Percentiles rank a stretch among this genome's conserved stretches.
phyloP scores from a whole-genome alignment of 2,329 filamentous ascomycete species.

The Colletotrichum sp. region DNA sequence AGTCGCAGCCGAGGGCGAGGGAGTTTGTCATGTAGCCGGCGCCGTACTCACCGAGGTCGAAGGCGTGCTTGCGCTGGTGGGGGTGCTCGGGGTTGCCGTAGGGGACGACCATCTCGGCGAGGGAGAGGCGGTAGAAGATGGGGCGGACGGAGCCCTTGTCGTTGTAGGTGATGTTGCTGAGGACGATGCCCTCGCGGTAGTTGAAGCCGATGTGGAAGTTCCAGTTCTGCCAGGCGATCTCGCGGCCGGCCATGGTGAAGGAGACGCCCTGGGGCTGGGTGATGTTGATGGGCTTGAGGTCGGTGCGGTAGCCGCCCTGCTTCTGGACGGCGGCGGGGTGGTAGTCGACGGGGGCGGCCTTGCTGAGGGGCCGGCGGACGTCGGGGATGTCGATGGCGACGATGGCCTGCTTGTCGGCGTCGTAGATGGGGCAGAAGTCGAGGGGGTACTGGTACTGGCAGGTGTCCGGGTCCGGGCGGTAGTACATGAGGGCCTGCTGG shows the following conservation, averaged over 20 bases:
- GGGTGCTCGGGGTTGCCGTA: constrained; percentile 83
- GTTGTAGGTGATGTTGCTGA: constrained; percentile 89
- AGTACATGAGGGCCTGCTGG: constrained; percentile 96
- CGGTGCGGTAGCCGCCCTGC: constrained; percentile 75
- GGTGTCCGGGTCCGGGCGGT: constrained; percentile 82
- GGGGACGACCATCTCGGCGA: constrained; percentile 93
- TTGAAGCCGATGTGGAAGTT: constrained; percentile 94
- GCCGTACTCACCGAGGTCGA: constrained; percentile 81
- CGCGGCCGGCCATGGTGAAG: constrained; percentile 76
- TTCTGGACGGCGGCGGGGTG: constrained; percentile 74
- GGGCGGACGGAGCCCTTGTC: constrained; percentile 80
- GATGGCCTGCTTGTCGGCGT: constrained; percentile 77
- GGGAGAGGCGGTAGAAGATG: constrained; percentile 86
- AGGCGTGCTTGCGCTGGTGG: constrained; percentile 79
- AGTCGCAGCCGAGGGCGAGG: constrained; percentile 78
- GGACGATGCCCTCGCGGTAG: constrained; percentile 87
- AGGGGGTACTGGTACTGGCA: constrained; percentile 90
- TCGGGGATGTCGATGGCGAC: constrained; percentile 85
- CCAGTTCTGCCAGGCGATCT: constrained; percentile 91
- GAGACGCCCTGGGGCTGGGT: constrained; percentile 89
- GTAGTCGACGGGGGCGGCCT: constrained; percentile 78
- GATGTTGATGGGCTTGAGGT: constrained; percentile 86
- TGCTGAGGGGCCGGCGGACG: constrained; percentile 75
- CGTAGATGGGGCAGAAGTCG: constrained; percentile 93
- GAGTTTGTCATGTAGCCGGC: constrained; percentile 86